These are phyloP conservation scores for Sarocladium oryzae DNA, from an alignment of 2,329 filamentous ascomycete genomes.

Conservation along the genomic window DNA sequence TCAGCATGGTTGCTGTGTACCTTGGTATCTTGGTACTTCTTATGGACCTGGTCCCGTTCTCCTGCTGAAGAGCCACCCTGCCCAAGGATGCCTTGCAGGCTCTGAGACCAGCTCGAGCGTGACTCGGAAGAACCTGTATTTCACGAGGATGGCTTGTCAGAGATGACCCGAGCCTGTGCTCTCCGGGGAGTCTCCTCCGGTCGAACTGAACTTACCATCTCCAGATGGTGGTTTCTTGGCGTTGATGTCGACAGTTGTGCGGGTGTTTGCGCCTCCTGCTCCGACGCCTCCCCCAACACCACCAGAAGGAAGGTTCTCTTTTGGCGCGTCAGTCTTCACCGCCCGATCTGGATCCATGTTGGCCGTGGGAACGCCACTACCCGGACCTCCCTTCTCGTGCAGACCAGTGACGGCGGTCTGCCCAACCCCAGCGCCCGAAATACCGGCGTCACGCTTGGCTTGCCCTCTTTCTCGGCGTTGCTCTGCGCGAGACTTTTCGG, in stretches of 20 bases:
- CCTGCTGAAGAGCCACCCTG: constrained; percentile 16
- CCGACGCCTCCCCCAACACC: constrained; percentile 26
- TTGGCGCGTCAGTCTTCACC: constrained; percentile 14
- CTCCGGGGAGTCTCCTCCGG: neutral
- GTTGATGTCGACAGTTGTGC: constrained; percentile 21
- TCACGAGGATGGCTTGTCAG: neutral
- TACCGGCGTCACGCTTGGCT: constrained; percentile 24
- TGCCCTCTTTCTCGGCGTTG: constrained; percentile 17
- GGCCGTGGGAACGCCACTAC: constrained; percentile 12
- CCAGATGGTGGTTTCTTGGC: constrained; percentile 11
- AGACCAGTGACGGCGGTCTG: constrained; percentile 23
- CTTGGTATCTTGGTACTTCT: constrained; percentile 10
- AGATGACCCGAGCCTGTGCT: neutral
- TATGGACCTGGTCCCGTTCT: constrained; percentile 3
- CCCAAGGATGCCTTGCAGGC: constrained; percentile 18
- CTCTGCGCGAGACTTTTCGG: constrained; percentile 12
- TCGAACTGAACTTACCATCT: neutral
- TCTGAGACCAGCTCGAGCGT: constrained; percentile 7
- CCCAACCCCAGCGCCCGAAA: constrained; percentile 26
- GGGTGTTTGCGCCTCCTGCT: constrained; percentile 20
- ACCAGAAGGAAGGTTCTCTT: constrained; percentile 27
- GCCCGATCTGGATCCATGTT: constrained; percentile 15
- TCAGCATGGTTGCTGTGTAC: constrained; percentile 11
- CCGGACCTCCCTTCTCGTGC: constrained; percentile 20
- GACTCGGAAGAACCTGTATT: neutral